Conservation (phyloP, 441 rosid species). For the Syzygium syzygioides region DNA sequence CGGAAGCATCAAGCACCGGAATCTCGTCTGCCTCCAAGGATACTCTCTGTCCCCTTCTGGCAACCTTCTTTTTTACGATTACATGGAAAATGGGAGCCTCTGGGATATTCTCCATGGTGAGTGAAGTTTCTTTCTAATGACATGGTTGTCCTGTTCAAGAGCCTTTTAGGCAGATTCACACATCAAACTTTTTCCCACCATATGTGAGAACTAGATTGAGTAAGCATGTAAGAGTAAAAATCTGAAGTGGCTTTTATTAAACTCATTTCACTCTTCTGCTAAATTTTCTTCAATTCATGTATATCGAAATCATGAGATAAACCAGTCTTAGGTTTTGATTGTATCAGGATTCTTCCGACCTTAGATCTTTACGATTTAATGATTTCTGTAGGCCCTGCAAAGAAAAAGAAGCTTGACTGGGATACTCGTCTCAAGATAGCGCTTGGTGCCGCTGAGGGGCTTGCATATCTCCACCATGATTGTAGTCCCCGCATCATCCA, state of each 20-base stretch:
- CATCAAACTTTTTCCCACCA: background rate
- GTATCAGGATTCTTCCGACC: background rate
- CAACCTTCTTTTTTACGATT: slow-evolving; percentile 92
- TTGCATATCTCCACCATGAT: slow-evolving; percentile 90
- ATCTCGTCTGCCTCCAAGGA: slow-evolving; percentile 89
- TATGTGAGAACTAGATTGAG: background rate
- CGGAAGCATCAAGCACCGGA: slow-evolving; percentile 90
- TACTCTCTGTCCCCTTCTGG: slow-evolving; percentile 79
- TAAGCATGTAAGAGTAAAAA: background rate
- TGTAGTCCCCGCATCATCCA: slow-evolving; percentile 95
- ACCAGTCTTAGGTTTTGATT: background rate
- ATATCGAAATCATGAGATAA: background rate
- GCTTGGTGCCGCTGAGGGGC: slow-evolving; percentile 92
- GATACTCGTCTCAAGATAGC: slow-evolving; percentile 79
- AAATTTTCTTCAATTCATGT: background rate
- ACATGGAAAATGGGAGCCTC: slow-evolving; percentile 97
- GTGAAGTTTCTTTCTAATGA: background rate
- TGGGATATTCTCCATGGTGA: slow-evolving; percentile 96
- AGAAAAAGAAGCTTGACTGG: slow-evolving; percentile 88
- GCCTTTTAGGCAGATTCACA: background rate
- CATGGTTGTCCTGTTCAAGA: background rate
- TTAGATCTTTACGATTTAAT: background rate
- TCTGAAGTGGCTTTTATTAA: background rate
- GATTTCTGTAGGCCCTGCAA: slow-evolving; percentile 45
- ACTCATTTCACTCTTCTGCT: background rate